Evolutionary conservation across 148 eudicot species (phyloP).

Genomic region (Chenopodium suecicum): DNA sequence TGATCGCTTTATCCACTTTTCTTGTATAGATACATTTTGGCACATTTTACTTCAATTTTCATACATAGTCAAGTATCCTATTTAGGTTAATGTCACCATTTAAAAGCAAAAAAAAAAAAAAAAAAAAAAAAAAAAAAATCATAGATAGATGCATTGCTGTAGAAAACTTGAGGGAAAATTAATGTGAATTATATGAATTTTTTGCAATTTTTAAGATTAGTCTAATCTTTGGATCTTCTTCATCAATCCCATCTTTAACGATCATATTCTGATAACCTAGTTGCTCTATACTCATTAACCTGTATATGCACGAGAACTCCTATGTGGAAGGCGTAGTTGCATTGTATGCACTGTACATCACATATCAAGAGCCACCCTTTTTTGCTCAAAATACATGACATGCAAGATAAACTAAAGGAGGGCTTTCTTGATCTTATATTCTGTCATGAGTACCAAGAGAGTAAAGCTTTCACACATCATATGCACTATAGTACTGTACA

Average conservation of each 20-base stretch:
- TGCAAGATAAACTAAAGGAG: neutral
- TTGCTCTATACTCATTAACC: neutral
- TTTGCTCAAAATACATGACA: neutral
- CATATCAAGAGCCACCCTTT: neutral
- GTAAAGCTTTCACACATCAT: neutral
- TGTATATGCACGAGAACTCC: neutral
- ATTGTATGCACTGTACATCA: neutral
- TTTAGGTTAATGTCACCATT: neutral
- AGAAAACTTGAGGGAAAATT: neutral
- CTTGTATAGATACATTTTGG: neutral
- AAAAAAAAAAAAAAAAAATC: too few species aligned
- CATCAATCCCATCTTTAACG: too few species aligned
- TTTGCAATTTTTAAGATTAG: too few species aligned
- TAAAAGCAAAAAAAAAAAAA: too few species aligned
- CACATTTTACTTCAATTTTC: neutral
- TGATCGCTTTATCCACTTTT: too few species aligned
- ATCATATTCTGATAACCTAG: too few species aligned
- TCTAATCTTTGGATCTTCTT: too few species aligned
- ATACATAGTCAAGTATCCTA: neutral
- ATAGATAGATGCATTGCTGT: neutral
- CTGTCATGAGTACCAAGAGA: too few species aligned
- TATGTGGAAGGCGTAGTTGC: neutral
- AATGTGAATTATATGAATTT: neutral
- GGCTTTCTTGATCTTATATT: neutral
- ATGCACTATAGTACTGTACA: too few species aligned